A percentile compares a stretch with the other conserved stretches of the same genome.
Evolutionary conservation across 2,329 filamentous ascomycete species (phyloP).

Genomic region (Aspergillus phoenicis): DNA sequence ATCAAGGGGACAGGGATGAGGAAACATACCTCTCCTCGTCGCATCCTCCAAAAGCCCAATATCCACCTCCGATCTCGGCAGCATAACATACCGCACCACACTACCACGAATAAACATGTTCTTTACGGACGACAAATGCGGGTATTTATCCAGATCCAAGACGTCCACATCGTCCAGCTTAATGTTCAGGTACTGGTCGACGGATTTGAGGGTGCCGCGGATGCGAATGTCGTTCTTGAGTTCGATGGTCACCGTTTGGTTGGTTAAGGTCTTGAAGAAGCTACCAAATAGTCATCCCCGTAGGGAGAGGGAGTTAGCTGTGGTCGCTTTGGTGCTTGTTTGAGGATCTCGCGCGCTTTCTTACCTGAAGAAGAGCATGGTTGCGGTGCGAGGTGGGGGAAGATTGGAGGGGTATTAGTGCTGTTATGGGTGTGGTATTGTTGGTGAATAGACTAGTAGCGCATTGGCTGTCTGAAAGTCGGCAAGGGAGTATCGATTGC

Average conservation of each 20-base stretch:
- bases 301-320: not conserved
- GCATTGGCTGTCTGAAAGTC: not conserved
- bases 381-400: conserved; percentile 24
- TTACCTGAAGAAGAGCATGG: conserved; percentile 59
- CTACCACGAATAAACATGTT: conserved; percentile 95
- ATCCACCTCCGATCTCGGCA: conserved; percentile 80
- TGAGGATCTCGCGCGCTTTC: not conserved
- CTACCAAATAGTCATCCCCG: conserved; percentile 46
- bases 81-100: conserved; percentile 88
- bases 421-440: not conserved
- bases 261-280: conserved; percentile 99
- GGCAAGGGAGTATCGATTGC: not conserved
- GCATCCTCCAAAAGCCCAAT: conserved; percentile 87
- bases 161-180: conserved; percentile 96
- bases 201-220: conserved; percentile 90
- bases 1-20: not conserved
- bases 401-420: not conserved
- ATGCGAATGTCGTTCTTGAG: conserved; percentile 99
- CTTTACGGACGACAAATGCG: conserved; percentile 87
- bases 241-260: conserved; percentile 95
- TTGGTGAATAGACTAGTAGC: not conserved
- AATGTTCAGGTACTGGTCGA: conserved; percentile 99
- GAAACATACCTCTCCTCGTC: conserved; percentile 72
- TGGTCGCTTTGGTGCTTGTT: not conserved
- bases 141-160: conserved; percentile 90